A percentile compares a stretch with the other conserved stretches of the same genome.
Conservation (phyloP, 179 eudicot species). For the Amaranthus tricolor region DNA sequence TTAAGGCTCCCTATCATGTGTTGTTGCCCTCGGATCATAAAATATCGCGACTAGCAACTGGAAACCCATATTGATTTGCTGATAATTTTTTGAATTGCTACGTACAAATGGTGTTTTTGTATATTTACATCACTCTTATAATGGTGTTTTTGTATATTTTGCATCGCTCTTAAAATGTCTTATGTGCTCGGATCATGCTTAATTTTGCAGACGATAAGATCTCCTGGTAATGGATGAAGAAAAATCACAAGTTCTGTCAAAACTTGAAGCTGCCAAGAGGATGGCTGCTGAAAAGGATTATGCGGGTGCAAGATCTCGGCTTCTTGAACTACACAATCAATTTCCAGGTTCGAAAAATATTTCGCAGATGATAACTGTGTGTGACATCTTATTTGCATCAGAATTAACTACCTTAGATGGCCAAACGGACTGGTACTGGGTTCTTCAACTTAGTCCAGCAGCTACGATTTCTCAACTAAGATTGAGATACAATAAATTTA, state of each 20-base stretch:
- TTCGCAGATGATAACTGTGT: constrained; percentile 26
- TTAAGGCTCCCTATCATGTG: no score
- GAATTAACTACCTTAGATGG: constrained; percentile 24
- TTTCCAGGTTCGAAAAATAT: constrained; percentile 19
- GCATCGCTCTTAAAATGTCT: neutral
- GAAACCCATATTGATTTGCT: neutral
- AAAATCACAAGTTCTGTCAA: constrained; percentile 17
- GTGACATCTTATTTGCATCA: constrained; percentile 32
- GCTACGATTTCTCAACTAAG: constrained; percentile 24
- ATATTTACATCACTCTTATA: neutral
- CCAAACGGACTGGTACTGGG: constrained; percentile 41
- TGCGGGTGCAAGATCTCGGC: constrained; percentile 31
- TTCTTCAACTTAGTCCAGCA: constrained; percentile 35
- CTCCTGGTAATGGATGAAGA: constrained; percentile 24
- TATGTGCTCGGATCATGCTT: neutral
- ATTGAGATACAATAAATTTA: constrained; percentile 24
- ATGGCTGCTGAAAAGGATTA: constrained; percentile 30
- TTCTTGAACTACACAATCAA: constrained; percentile 33
- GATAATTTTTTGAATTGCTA: neutral
- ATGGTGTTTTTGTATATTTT: neutral
- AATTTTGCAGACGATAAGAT: constrained; percentile 18
- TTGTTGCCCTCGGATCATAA: neutral
- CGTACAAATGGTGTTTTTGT: neutral
- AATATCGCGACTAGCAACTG: neutral
- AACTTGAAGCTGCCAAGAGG: constrained; percentile 30